A percentile compares a stretch with the other conserved stretches of the same genome.
Evolutionary conservation across 768 basidiomycete species (phyloP).

Genomic region (Pleurotus cornucopiae): DNA sequence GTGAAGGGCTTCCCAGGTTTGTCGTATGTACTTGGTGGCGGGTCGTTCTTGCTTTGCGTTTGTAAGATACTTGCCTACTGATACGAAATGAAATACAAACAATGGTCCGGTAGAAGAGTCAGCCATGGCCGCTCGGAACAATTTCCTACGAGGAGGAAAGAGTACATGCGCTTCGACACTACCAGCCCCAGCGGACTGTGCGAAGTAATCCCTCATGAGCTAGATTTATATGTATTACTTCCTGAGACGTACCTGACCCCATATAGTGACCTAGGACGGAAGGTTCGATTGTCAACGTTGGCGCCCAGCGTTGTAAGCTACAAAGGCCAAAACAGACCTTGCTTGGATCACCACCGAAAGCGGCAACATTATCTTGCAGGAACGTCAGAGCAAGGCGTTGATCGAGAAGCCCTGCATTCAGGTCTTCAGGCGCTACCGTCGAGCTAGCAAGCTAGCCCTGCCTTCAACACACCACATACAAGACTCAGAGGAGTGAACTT

Average conservation of each 20-base stretch:
- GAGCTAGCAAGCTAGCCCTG: constrained; percentile 40
- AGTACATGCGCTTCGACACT: constrained; percentile 46
- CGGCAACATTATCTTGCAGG: constrained; percentile 59
- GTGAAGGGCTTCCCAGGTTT: constrained; percentile 47
- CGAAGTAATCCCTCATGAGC: neutral
- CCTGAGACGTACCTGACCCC: constrained; percentile 40
- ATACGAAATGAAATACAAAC: constrained; percentile 25
- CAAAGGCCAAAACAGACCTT: constrained; percentile 31
- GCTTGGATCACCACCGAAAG: constrained; percentile 59
- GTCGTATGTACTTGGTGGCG: constrained; percentile 41
- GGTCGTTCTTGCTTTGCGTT: constrained; percentile 44
- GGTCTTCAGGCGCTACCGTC: constrained; percentile 38
- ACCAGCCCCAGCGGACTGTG: constrained; percentile 48
- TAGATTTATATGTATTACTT: neutral
- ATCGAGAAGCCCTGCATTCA: constrained; percentile 60
- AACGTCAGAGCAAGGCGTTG: constrained; percentile 56
- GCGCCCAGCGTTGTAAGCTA: neutral
- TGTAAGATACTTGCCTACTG: no score
- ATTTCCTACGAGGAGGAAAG: constrained; percentile 28
- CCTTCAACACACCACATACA: neutral
- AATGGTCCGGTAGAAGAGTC: constrained; percentile 54
- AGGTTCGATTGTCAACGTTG: neutral
- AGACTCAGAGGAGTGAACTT: constrained; percentile 10
- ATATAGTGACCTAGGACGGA: constrained; percentile 42
- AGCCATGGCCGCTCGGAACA: constrained; percentile 50